Evolutionary conservation across 2,329 filamentous ascomycete species (phyloP).

Genomic region (Aureobasidium uvarum): DNA sequence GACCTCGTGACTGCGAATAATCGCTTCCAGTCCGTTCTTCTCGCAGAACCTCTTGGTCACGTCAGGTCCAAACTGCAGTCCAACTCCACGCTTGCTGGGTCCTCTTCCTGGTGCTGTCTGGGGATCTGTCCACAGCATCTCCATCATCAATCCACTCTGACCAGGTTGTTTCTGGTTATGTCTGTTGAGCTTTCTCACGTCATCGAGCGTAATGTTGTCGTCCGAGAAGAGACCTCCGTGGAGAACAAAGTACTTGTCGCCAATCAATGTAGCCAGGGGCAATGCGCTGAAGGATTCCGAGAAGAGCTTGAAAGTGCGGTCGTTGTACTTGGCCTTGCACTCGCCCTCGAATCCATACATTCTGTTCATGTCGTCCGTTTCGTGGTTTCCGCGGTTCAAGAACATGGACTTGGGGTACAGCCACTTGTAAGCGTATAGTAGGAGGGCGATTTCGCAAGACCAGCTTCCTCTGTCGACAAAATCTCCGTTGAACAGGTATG

Average conservation of each 20-base stretch:
- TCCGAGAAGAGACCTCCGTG: constrained; percentile 96
- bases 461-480: constrained; percentile 97
- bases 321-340: constrained; percentile 97
- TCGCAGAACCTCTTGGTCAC: constrained; percentile 97
- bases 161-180: constrained; percentile 91
- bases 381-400: constrained; percentile 96
- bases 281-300: constrained; percentile 96
- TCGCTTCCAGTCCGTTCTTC: constrained; percentile 87
- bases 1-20: constrained; percentile 97
- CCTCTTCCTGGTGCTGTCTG: constrained; percentile 81
- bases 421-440: constrained; percentile 98
- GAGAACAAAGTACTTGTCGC: constrained; percentile 84
- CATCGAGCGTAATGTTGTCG: constrained; percentile 85
- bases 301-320: constrained; percentile 93
- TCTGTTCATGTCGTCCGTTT: constrained; percentile 99
- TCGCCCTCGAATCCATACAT: constrained; percentile 98
- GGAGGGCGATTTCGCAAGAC: constrained; percentile 93
- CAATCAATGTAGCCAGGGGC: constrained; percentile 86
- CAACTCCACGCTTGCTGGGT: constrained; percentile 94
- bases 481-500: constrained; percentile 97
- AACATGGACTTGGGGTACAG: constrained; percentile 79
- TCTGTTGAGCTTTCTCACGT: constrained; percentile 88
- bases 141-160: constrained; percentile 97
- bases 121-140: constrained; percentile 99
- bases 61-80: constrained; percentile 94